Evolutionary conservation across 495 filamentous ascomycete genomes (phyloP), one percentile per base, ranked within the genome.

Genomic region (Podospora anserina): DNA sequence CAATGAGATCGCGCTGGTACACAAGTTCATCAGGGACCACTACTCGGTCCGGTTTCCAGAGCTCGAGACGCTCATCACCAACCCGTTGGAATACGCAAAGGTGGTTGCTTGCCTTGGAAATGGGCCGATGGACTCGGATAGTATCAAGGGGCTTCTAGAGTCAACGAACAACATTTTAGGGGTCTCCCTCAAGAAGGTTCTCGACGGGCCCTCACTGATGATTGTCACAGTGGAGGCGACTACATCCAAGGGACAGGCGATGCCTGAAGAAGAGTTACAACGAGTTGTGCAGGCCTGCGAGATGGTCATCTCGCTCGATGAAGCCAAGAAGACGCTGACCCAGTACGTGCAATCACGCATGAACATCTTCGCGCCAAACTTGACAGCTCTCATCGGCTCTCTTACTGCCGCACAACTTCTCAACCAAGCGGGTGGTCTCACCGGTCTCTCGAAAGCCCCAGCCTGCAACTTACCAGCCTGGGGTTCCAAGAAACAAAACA

Each of bases 341-440:
- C 90, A 95, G 72, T 98, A 94, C 74, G 94, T 97, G n/a, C 90
- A 97, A 80, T 97, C 94, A 44, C 92, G 95, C 68, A 97, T 99
- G 92, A 94, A 88, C 71, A 85, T 96, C 60, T 97, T 97, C 73
- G 95, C 96, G 13, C 95, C 95, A 9, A 99, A 99, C 72, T 82
- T 97, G 49, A 96, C 96, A n/a, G 88, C 88, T 19, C 86, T 99
- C 34, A 90, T 99, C 66, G 95, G 96, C 57, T 93, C 94, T 2
- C 85, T 97, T n/a, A 97, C 94, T 9, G 94, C 96, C 27, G 96
- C 95, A 26, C 95, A 97, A 80, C 87, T 99, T 28, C 91, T 99
- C 69, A 99, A 97, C 78, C 92, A 91, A 68, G 88, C 92, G 1
- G 96, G 95, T 70, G 95, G 95, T 23, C 80, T 99, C 28, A 90